Conservation (phyloP, 768 basidiomycete species). For the Leccinum uliginosum region DNA sequence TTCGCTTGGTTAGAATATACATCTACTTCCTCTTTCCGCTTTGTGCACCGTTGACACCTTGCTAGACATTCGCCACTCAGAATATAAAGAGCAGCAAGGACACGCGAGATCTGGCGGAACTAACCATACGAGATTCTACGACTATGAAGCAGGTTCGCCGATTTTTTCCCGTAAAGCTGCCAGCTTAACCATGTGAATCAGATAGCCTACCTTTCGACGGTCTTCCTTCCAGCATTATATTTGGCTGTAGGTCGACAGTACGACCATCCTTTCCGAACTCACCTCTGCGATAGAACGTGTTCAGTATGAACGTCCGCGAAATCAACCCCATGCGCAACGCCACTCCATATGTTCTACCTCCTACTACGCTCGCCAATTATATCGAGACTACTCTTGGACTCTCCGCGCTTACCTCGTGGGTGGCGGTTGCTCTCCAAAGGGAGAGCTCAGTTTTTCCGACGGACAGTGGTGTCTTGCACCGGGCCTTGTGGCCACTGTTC, state of each 20-base stretch:
- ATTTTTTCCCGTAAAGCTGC: neutral
- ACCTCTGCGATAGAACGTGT: conserved; percentile 27
- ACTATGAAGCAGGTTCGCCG: conserved; percentile 20
- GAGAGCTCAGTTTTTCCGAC: conserved; percentile 9
- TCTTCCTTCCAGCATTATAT: conserved; percentile 53
- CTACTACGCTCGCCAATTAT: conserved; percentile 33
- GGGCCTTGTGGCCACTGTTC: conserved; percentile 23
- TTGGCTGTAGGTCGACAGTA: conserved; percentile 19
- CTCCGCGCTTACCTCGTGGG: conserved; percentile 49
- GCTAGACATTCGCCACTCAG: conserved; percentile 51
- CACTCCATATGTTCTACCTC: neutral
- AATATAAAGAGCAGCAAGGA: conserved; percentile 44
- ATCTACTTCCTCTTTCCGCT: neutral
- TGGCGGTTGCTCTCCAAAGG: conserved; percentile 48
- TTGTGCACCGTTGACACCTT: neutral
- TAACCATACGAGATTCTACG: conserved; percentile 2
- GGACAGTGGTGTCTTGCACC: conserved; percentile 5
- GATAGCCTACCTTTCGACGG: conserved; percentile 52
- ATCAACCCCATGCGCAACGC: conserved; percentile 10
- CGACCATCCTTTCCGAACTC: neutral
- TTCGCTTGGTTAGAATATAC: conserved; percentile 19
- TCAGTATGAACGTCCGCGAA: conserved; percentile 28
- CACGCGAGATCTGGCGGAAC: conserved; percentile 1
- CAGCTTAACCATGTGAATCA: conserved; percentile 23
- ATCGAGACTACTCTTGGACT: conserved; percentile 38